These are phyloP conservation scores for Neonectria coccinea DNA, from an alignment of 2,329 filamentous ascomycete species.

Conservation along the genomic window DNA sequence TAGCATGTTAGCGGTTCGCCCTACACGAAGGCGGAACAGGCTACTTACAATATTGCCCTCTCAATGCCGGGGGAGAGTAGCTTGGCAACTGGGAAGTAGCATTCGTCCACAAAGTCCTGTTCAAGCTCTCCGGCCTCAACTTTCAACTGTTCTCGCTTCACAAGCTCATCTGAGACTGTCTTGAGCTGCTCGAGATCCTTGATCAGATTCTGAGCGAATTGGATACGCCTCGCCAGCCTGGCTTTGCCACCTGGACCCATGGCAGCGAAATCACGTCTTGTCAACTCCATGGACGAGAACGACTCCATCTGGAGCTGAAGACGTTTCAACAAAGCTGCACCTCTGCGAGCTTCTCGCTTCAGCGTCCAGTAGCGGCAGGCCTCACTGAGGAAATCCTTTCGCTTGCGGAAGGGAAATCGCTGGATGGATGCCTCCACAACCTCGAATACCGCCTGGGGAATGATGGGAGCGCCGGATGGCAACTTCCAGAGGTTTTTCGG, in stretches of 20 bases:
- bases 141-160: slow-evolving; percentile 81
- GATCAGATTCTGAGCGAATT: slow-evolving; percentile 83
- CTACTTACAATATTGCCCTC: slow-evolving; percentile 81
- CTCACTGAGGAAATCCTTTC: slow-evolving; percentile 92
- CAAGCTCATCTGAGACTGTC: slow-evolving; percentile 75
- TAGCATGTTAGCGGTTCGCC: slow-evolving; percentile 52
- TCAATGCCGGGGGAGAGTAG: slow-evolving; percentile 83
- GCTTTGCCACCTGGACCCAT: slow-evolving; percentile 89
- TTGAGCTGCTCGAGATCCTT: slow-evolving; percentile 83
- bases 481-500: slow-evolving; percentile 78
- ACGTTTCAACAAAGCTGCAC: slow-evolving; percentile 91
- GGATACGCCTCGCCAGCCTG: slow-evolving; percentile 83
- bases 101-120: slow-evolving; percentile 82
- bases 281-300: slow-evolving; percentile 97
- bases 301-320: slow-evolving; percentile 95
- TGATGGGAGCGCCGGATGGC: slow-evolving; percentile 93
- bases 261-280: slow-evolving; percentile 91
- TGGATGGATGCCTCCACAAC: slow-evolving; percentile 85
- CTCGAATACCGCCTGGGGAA: slow-evolving; percentile 88
- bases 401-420: slow-evolving; percentile 82
- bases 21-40: slow-evolving; percentile 3
- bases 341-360: slow-evolving; percentile 91
- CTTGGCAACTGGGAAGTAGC: slow-evolving; percentile 90
- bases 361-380: slow-evolving; percentile 98
- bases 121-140: slow-evolving; percentile 81